Evolutionary conservation across 2,329 filamentous ascomycete genomes (phyloP).

Genomic region (Aotearoamyces nothofagi): DNA sequence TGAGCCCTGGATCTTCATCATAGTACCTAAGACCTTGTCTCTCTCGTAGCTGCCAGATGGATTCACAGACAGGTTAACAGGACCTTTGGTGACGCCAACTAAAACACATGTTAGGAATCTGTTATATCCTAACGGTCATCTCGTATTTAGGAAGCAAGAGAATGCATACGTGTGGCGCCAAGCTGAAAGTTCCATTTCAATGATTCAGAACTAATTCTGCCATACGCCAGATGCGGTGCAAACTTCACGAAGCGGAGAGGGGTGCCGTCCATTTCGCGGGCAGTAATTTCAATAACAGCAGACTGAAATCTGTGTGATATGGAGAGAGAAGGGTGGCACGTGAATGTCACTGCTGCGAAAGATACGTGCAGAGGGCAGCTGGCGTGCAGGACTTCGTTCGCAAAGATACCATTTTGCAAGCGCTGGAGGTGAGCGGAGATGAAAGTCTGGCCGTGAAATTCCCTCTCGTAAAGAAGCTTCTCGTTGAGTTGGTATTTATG

Average conservation of each 20-base stretch:
- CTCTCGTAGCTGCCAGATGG: conserved; percentile 9
- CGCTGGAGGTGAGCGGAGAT: conserved; percentile 33
- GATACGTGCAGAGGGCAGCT: conserved; percentile 26
- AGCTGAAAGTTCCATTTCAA: conserved; percentile 18
- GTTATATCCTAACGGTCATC: no score
- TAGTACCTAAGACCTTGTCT: conserved; percentile 9
- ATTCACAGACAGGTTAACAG: conserved; percentile 10
- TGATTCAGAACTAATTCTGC: conserved; percentile 28
- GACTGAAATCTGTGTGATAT: conserved; percentile 29
- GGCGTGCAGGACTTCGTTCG: conserved; percentile 26
- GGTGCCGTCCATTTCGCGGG: conserved; percentile 15
- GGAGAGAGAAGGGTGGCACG: conserved; percentile 29
- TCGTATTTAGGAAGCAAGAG: no score
- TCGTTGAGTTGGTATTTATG: conserved; percentile 17
- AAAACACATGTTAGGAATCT: no score
- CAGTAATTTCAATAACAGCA: conserved; percentile 26
- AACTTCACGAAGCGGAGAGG: conserved; percentile 29
- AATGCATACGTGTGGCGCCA: no score
- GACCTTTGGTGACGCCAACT: conserved; percentile 28
- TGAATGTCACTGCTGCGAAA: conserved; percentile 31
- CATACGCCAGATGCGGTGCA: conserved; percentile 32
- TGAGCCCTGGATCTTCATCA: conserved; percentile 14
- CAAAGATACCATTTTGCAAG: conserved; percentile 31
- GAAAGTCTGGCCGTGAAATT: conserved; percentile 29
- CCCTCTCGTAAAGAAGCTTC: conserved; percentile 31